Evolutionary conservation across 2,329 filamentous ascomycete species (phyloP), one percentile per base, ranked within the genome.

Genomic region (Seiridium cupressi): DNA sequence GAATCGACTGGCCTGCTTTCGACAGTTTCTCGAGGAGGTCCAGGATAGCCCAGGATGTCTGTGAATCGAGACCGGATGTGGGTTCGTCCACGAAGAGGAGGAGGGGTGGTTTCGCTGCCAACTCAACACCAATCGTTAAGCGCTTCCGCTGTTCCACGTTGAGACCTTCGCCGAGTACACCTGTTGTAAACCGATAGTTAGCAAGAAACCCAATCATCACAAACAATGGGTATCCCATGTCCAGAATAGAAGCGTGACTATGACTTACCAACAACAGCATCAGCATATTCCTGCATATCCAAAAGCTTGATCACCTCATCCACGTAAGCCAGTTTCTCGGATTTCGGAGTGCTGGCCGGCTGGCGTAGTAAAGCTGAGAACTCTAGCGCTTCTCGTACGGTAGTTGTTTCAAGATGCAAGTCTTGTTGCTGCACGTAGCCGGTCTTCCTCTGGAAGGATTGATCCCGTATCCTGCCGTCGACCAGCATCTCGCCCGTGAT

Each of bases 401-500:
- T 97, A 0, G 88, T 86, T 0, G 92, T 96, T 55, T 88, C 80
- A 42, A 95, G 79, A 71, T 97, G 93, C 10, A 97, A 81, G 82
- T 97, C 93, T 71, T 96, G 91, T 72, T 97, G 93, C 70, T 96
- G 91, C 26, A 92, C 93, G 66, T 96, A 96, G 55, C 92, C 93
- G 0, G 91, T 93, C 77, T 92, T 93, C 63, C 92, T 89, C 73
- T 96, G 92, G 81, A 96, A 96, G 0, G 89, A 91, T 44, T 82
- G 81, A 63, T 94, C 90, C 49, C 90, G 85, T 36, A 84, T 86
- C 36, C 80, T 81, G 40, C 83, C 84, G 58, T 86, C 80, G 11
- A 87, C 81, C 11, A 84, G 73, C 87, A 96, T 93, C 66, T 93
- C 89, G 54, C 93, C 93, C 10, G 84, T 86, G 54, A 96, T 90